Percentiles rank a stretch among this genome's conserved stretches.
These are phyloP conservation scores for Epichloe hybrida DNA, from an alignment of 2,329 filamentous ascomycete genomes.

Conservation along the genomic window DNA sequence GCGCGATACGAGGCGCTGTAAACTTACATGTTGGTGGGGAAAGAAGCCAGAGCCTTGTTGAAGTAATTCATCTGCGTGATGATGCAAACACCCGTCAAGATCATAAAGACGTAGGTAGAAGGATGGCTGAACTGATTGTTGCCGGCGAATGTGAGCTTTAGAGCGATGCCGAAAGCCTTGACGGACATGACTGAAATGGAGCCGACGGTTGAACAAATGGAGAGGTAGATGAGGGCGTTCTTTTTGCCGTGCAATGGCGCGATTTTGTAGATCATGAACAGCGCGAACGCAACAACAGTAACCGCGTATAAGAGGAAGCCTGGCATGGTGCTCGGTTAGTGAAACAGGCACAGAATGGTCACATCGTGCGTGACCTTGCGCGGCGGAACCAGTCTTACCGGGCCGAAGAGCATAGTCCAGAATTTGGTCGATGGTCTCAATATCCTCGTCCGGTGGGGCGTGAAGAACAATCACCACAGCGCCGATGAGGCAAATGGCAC, in stretches of 20 bases:
- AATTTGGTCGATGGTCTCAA: slow-evolving; percentile 84
- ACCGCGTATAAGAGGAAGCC: slow-evolving; percentile 83
- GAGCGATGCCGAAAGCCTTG: slow-evolving; percentile 93
- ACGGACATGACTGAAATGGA: slow-evolving; percentile 98
- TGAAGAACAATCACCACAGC: slow-evolving; percentile 96
- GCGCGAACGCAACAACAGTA: slow-evolving; percentile 67
- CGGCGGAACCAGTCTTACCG: slow-evolving; percentile 40
- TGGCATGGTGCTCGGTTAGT: slow-evolving; percentile 21
- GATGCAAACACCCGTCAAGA: slow-evolving; percentile 85
- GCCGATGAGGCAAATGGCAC: slow-evolving; percentile 89
- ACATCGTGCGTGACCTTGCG: not conserved
- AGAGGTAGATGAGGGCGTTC: slow-evolving; percentile 92
- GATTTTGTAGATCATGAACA: slow-evolving; percentile 92
- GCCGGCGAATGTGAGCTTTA: slow-evolving; percentile 86
- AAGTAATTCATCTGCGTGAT: slow-evolving; percentile 99
- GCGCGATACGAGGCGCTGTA: not conserved
- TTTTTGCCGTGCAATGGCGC: slow-evolving; percentile 86
- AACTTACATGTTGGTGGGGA: slow-evolving; percentile 89
- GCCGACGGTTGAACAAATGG: slow-evolving; percentile 93
- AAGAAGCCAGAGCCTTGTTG: slow-evolving; percentile 94
- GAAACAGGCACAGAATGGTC: not conserved
- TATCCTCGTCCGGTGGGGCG: slow-evolving; percentile 85
- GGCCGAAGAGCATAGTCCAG: slow-evolving; percentile 80
- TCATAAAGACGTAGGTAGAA: slow-evolving; percentile 94
- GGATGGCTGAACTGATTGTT: slow-evolving; percentile 93